A percentile compares a stretch with the other conserved stretches of the same genome.
Evolutionary conservation across 352 stramenopile genomes (phyloP).

Genomic region (Phytophthora multivora): DNA sequence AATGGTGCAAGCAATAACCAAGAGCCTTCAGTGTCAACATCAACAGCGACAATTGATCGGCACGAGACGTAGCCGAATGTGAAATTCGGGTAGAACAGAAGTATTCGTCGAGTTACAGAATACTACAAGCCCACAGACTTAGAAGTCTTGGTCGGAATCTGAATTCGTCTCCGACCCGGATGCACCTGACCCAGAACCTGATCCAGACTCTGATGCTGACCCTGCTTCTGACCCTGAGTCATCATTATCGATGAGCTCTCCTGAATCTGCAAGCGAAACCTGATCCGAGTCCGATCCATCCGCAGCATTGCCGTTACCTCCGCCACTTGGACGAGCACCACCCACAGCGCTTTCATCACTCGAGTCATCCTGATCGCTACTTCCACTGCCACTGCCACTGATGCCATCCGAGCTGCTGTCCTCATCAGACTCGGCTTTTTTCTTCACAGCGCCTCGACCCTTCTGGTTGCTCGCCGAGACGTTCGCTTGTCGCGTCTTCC

Average conservation of each 20-base stretch:
- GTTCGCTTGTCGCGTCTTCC: slow-evolving; percentile 32
- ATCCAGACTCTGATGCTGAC: slow-evolving; percentile 42
- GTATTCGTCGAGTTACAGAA: not conserved
- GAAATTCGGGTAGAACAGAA: not conserved
- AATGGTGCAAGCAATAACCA: too few species aligned
- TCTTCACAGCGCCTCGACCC: slow-evolving; percentile 25
- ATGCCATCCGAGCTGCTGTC: slow-evolving; percentile 55
- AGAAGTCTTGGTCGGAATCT: slow-evolving; percentile 88
- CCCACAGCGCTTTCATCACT: slow-evolving; percentile 56
- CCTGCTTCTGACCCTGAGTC: slow-evolving; percentile 58
- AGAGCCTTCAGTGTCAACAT: too few species aligned
- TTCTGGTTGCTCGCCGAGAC: slow-evolving; percentile 56
- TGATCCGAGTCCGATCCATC: slow-evolving; percentile 76
- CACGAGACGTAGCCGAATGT: too few species aligned
- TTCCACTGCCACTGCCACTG: slow-evolving; percentile 45
- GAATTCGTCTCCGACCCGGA: slow-evolving; percentile 76
- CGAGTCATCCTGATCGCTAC: slow-evolving; percentile 48
- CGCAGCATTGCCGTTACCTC: slow-evolving; percentile 17
- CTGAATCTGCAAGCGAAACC: slow-evolving; percentile 83
- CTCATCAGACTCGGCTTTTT: slow-evolving; percentile 46
- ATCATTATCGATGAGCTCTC: slow-evolving; percentile 86
- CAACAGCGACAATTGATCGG: too few species aligned
- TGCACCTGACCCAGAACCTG: slow-evolving; percentile 60
- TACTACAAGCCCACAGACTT: slow-evolving; percentile 6
- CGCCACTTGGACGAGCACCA: not conserved